Evolutionary conservation across 345 rosid genomes (phyloP).

Genomic region (Pugionium dolabratum): DNA sequence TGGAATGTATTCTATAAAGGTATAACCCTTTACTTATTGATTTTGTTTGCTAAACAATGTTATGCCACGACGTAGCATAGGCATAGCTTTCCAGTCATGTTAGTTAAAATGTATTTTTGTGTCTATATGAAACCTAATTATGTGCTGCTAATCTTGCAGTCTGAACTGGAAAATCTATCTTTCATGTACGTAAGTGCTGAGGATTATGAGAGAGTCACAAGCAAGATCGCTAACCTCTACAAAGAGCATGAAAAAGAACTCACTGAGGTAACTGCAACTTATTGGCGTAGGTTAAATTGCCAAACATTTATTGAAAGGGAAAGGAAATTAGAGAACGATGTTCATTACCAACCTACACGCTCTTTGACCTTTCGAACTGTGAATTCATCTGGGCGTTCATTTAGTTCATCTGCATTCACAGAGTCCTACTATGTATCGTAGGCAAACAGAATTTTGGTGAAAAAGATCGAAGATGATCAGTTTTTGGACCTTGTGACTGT

Average conservation of each 20-base stretch:
- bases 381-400: conserved; percentile 34
- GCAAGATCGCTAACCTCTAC: conserved; percentile 79
- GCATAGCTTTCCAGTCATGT: neutral
- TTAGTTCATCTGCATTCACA: conserved; percentile 40
- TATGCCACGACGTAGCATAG: conserved; percentile 5
- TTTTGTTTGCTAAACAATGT: conserved; percentile 4
- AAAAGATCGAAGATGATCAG: conserved; percentile 93
- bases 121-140: conserved; percentile 8
- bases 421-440: conserved; percentile 38
- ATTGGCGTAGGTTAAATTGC: neutral
- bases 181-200: conserved; percentile 96
- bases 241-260: conserved; percentile 91
- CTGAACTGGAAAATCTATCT: conserved; percentile 93
- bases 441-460: conserved; percentile 88
- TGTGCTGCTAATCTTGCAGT: conserved; percentile 54
- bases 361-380: conserved; percentile 14
- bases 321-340: conserved; percentile 16
- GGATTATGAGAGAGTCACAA: conserved; percentile 77
- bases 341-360: neutral
- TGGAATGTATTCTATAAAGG: conserved; percentile 99
- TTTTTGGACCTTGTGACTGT: conserved; percentile 87
- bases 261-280: conserved; percentile 55
- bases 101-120: conserved; percentile 4
- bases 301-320: conserved; percentile 9
- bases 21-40: conserved; percentile 26